Conservation (phyloP, 2,329 filamentous ascomycete genomes). For the Diaporthe amygdali region DNA sequence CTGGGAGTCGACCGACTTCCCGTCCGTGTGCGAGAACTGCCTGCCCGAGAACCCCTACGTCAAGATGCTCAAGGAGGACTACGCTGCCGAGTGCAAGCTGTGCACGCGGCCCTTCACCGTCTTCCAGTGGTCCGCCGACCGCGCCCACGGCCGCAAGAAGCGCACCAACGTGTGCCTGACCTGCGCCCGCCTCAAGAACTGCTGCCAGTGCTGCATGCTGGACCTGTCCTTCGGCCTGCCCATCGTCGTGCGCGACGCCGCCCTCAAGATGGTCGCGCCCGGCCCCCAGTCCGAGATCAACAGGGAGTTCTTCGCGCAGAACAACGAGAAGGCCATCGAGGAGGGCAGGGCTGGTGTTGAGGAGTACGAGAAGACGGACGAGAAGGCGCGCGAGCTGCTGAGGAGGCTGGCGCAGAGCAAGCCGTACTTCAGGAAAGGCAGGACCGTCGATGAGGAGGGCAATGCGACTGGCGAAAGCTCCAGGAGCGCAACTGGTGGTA, state of each 20-base stretch:
- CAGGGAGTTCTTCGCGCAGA: conserved; percentile 95
- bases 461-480: conserved; percentile 44
- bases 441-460: conserved; percentile 69
- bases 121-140: conserved; percentile 93
- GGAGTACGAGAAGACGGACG: conserved; percentile 95
- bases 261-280: conserved; percentile 95
- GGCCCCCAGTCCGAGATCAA: conserved; percentile 93
- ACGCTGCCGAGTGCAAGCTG: conserved; percentile 84
- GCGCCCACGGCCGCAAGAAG: conserved; percentile 85
- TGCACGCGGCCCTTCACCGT: conserved; percentile 96
- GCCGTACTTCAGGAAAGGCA: conserved; percentile 91
- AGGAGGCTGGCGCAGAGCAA: conserved; percentile 87
- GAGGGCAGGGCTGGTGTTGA: conserved; percentile 86
- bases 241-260: conserved; percentile 93
- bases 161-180: conserved; percentile 95
- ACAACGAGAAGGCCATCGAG: conserved; percentile 94
- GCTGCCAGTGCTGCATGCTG: conserved; percentile 98
- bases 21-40: conserved; percentile 89
- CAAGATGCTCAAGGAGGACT: conserved; percentile 98
- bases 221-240: conserved; percentile 95
- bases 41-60: conserved; percentile 97
- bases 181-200: conserved; percentile 96
- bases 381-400: conserved; percentile 90
- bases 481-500: conserved; percentile 48
- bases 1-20: conserved; percentile 93